phyloP scores from a whole-genome alignment of 148 eudicot genomes.

The Nepenthes mirabilis region DNA sequence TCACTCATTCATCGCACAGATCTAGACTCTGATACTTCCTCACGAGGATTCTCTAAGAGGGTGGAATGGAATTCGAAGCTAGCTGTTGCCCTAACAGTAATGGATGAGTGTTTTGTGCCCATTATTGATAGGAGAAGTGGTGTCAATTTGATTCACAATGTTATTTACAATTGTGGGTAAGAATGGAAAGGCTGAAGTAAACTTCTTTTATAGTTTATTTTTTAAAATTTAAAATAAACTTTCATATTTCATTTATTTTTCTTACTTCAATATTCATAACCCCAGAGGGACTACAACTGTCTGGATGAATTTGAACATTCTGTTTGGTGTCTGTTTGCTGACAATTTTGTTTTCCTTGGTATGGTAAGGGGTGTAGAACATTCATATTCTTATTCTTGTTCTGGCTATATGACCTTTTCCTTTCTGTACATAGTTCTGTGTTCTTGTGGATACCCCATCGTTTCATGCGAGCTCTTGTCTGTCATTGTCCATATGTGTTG shows the following conservation, averaged over 20 bases:
- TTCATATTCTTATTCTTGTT: too few species aligned
- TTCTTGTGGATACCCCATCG: too few species aligned
- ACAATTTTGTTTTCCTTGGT: too few species aligned
- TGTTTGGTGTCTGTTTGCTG: too few species aligned
- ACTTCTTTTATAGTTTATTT: background rate
- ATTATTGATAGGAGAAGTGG: slow-evolving; percentile 80
- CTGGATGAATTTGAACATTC: too few species aligned
- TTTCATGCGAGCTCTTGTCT: too few species aligned
- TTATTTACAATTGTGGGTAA: slow-evolving; percentile 90
- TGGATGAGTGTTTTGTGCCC: slow-evolving; percentile 97
- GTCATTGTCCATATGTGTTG: too few species aligned
- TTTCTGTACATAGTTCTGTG: too few species aligned
- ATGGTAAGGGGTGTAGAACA: too few species aligned
- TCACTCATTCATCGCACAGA: slow-evolving; percentile 71
- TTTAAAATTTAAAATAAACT: background rate
- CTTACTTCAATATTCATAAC: background rate
- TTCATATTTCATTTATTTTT: background rate
- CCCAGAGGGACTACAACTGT: too few species aligned
- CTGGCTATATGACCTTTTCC: too few species aligned
- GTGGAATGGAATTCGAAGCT: slow-evolving; percentile 91
- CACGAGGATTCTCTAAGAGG: slow-evolving; percentile 41
- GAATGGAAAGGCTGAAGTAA: slow-evolving; percentile 5
- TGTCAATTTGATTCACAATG: slow-evolving; percentile 74
- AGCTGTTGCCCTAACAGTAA: slow-evolving; percentile 81
- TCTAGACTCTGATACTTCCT: slow-evolving; percentile 39